Conservation (phyloP, 768 basidiomycete genomes). For the Mrakia hoshinonis region DNA sequence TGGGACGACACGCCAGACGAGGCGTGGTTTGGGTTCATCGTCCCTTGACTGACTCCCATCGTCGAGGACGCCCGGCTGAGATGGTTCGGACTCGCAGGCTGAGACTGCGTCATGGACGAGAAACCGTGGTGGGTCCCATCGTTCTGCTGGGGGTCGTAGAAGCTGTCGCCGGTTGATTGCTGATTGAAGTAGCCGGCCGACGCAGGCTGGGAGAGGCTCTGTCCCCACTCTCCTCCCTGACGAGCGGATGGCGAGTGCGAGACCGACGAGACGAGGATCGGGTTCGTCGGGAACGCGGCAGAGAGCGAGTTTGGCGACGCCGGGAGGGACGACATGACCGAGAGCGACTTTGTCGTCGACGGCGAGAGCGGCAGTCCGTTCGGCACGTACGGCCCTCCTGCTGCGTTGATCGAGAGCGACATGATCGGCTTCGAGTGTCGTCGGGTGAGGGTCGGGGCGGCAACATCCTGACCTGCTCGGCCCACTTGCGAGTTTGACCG, state of each 20-base stretch:
- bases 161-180: background rate
- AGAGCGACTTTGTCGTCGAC: conserved; percentile 2
- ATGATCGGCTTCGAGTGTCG: background rate
- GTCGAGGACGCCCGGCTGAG: background rate
- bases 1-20: background rate
- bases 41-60: conserved; percentile 6
- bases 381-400: background rate
- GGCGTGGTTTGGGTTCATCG: conserved; percentile 19
- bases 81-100: background rate
- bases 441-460: background rate
- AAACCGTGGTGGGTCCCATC: background rate
- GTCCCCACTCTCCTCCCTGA: background rate
- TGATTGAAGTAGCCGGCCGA: background rate
- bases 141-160: background rate
- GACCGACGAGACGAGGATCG: background rate
- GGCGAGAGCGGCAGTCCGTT: conserved; percentile 8
- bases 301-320: conserved; percentile 9
- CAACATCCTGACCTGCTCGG: no score
- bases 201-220: background rate
- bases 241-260: background rate
- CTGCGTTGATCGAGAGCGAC: background rate
- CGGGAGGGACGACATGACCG: conserved; percentile 4
- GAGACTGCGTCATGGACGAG: background rate
- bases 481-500: background rate
- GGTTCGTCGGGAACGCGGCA: background rate